Evolutionary conservation across 441 rosid species (phyloP).

Genomic region (Dalechampia spathulata): DNA sequence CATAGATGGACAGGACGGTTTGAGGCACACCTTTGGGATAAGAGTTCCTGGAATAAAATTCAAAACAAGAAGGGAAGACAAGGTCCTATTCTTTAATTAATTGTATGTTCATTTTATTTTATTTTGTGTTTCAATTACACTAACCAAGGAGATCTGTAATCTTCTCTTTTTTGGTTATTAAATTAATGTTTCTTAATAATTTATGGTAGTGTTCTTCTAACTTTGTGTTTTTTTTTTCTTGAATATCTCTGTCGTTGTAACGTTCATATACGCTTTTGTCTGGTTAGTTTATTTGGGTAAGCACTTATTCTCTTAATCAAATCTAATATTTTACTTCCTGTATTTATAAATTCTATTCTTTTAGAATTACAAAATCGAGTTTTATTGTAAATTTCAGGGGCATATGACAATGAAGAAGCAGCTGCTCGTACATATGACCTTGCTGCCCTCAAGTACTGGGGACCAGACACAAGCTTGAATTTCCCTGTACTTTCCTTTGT

Average conservation of each 20-base stretch:
- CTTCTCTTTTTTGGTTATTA: slow-evolving; percentile 5
- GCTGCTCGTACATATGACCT: slow-evolving; percentile 96
- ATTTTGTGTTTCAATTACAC: no score
- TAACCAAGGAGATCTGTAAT: slow-evolving; percentile 37
- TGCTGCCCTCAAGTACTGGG: slow-evolving; percentile 97
- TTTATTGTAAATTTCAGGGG: slow-evolving; percentile 59
- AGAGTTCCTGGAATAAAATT: slow-evolving; percentile 75
- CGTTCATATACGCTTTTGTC: slow-evolving; percentile 31
- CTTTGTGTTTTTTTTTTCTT: slow-evolving; percentile 29
- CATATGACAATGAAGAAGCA: slow-evolving; percentile 86
- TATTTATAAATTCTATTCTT: not conserved
- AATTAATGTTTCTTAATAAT: not conserved
- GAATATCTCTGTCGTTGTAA: slow-evolving; percentile 27
- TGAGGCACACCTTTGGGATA: slow-evolving; percentile 95
- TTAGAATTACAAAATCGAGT: not conserved
- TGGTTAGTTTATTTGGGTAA: slow-evolving; percentile 87
- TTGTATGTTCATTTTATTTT: not conserved
- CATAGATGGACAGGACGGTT: slow-evolving; percentile 94
- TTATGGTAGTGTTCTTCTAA: no score
- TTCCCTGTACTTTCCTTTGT: slow-evolving; percentile 73
- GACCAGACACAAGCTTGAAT: slow-evolving; percentile 73
- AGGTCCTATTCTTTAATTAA: slow-evolving; percentile 29
- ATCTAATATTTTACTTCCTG: not conserved
- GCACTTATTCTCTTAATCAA: slow-evolving; percentile 23
- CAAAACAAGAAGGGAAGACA: slow-evolving; percentile 84